Evolutionary conservation across 1,284 basidiomycete genomes (phyloP), one percentile per base, ranked within the genome.

Genomic region (Trichosporon inkin): DNA sequence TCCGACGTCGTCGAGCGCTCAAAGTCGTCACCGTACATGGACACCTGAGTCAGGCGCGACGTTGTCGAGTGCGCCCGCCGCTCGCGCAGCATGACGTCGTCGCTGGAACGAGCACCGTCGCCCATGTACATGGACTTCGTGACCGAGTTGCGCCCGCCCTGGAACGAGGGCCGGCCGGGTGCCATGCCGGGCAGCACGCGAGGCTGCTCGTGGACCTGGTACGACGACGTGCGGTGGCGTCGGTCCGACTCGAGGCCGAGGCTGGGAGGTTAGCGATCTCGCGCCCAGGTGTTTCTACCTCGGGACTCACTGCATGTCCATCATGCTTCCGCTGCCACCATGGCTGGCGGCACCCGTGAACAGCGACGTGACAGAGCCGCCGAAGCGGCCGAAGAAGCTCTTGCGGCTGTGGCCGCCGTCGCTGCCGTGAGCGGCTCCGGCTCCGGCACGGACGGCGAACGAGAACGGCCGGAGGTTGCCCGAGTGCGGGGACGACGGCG

Each of bases 281-380:
- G 3, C 40, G n/a, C 10, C 20, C 17, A 22, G 22, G 20, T 22
- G 5, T 5, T 32, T 10, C n/a, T 17, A 14, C 10, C n/a, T 6
- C 34, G 16, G 4, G 22, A 87, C 90, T 71, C 79, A 92, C 90
- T 93, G 91, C 91, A 93, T 92, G 74, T 93, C 89, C 72, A 92
- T 82, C 89, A 93, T 91, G 71, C 91, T 84, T 6, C 89, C 90
- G 55, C 86, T 81, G 62, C 86, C 88, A 61, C 88, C 81, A 66
- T 89, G 89, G 77, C 84, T 86, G 24, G 22, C 44, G n/a, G 44
- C 44, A 71, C 89, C 85, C 2, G 88, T 88, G 72, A 93, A 90
- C 81, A 93, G 90, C 62, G 88, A 85, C 6, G 87, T 79, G 82
- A 64, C 87, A 82, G 70, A 88, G 78, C 62, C 88, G 83, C 56